phyloP scores from a whole-genome alignment of 352 stramenopile genomes.

The Globisporangium splendens region DNA sequence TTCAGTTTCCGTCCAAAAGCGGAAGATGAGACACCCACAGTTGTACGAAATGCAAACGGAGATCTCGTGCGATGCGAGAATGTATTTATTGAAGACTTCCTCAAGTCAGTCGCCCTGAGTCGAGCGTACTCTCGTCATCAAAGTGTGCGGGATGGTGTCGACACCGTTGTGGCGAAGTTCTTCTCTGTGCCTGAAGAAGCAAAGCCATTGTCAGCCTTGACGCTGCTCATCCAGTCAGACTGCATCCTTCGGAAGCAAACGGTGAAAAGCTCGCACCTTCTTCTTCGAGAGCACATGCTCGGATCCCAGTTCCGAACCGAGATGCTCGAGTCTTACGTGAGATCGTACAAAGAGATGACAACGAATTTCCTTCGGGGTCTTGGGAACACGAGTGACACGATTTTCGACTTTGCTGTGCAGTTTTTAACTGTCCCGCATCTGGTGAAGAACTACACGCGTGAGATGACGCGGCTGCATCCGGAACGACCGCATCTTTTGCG shows the following conservation, averaged over 20 bases:
- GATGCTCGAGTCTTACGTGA: constrained; percentile 76
- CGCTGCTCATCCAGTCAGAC: constrained; percentile 67
- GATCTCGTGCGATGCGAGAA: constrained; percentile 46
- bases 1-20: constrained; percentile 24
- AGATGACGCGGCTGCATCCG: constrained; percentile 41
- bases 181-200: constrained; percentile 17
- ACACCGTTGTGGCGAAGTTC: constrained; percentile 44
- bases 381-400: constrained; percentile 78
- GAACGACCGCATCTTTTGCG: constrained; percentile 58
- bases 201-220: constrained; percentile 25
- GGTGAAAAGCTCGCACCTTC: constrained; percentile 50
- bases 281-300: constrained; percentile 79
- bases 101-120: constrained; percentile 59
- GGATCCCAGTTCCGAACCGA: constrained; percentile 61
- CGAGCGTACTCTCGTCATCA: constrained; percentile 47
- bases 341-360: constrained; percentile 70
- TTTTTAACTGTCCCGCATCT: constrained; percentile 82
- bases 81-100: constrained; percentile 74
- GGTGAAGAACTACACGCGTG: constrained; percentile 70
- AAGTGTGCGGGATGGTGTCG: constrained; percentile 61
- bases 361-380: constrained; percentile 74
- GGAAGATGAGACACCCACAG: constrained; percentile 7
- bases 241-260: constrained; percentile 56
- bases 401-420: constrained; percentile 88
- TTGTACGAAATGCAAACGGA: constrained; percentile 27